Evolutionary conservation across 148 eudicot genomes (phyloP), one percentile per base, ranked within the genome.

Genomic region (Diospyros kaki): DNA sequence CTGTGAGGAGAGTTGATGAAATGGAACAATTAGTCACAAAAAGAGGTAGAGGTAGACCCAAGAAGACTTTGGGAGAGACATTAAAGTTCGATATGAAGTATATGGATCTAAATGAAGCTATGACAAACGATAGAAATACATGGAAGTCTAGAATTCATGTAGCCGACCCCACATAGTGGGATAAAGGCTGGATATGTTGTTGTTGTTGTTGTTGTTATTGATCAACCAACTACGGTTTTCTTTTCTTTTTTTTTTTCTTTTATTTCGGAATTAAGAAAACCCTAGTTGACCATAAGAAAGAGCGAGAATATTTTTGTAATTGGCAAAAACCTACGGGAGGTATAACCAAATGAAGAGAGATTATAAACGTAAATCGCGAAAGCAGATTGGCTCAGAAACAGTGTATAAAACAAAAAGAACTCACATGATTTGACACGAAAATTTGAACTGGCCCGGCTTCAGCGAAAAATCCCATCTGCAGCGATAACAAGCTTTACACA

Each of bases 381-480:
- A 48, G 42, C 15, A 18, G 3, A 44, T 5, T 42, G 6, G 68
- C 18, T 45, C 14, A 40, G 13, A 44, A 15, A 4, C 6, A n/a
- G 58, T 8, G 18, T 46, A 17, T 4, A 9, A 41, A 41, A 72
- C 8, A 28, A 68, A 54, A 3, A 28, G 52, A 43, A 82, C 94
- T 87, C 79, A 94, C 98, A 77, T 94, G 98, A 81, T 89, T 90
- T 14, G 98, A 94, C 41, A 94, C 98, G 68, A 94, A 94, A 59
- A 92, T 86, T 80, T 94, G 98, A 61, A 94, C 98, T 38, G 98
- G 98, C 44, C 97, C 98, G 5, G 96, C 96, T 81, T 94, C 97
- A 51, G 98, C 97, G 13, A 94, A 94, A 80, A 94, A 94, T 6
- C 98, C 98, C 98, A 94, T 94, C 98, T 94, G 90, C 84, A 73